These are phyloP conservation scores for Hypoxylon trugodes DNA, from an alignment of 495 filamentous ascomycete genomes.

Conservation along the genomic window DNA sequence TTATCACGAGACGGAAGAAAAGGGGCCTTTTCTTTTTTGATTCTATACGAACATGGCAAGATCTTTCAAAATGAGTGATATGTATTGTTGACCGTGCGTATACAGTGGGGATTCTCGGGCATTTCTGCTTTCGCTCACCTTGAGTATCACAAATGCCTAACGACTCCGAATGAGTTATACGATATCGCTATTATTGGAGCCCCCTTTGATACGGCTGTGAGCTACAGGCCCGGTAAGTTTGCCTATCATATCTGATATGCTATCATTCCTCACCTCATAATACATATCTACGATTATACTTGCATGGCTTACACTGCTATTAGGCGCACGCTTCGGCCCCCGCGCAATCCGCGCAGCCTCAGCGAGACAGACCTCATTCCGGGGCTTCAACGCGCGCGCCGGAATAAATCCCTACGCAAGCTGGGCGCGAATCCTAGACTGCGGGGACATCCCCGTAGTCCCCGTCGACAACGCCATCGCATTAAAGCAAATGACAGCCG, in stretches of 20 bases:
- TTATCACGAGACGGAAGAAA: no score
- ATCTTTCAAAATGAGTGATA: no score
- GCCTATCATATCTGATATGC: not conserved
- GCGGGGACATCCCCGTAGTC: slow-evolving; percentile 83
- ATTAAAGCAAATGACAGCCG: slow-evolving; percentile 78
- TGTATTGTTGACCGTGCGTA: slow-evolving; percentile 10
- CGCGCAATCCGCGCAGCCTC: slow-evolving; percentile 83
- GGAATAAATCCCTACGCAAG: slow-evolving; percentile 78
- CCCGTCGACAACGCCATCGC: slow-evolving; percentile 82
- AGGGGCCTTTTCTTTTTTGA: no score
- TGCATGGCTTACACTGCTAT: not conserved
- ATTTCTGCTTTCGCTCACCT: slow-evolving; percentile 85
- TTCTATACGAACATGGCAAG: no score
- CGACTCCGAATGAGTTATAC: slow-evolving; percentile 68
- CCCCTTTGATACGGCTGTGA: slow-evolving; percentile 85
- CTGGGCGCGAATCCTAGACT: slow-evolving; percentile 79
- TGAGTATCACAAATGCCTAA: slow-evolving; percentile 75
- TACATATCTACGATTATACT: not conserved
- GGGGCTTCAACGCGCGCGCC: slow-evolving; percentile 80
- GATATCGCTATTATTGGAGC: slow-evolving; percentile 85
- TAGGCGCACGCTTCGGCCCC: slow-evolving; percentile 81
- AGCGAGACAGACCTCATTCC: slow-evolving; percentile 73
- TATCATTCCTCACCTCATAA: not conserved
- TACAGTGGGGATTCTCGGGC: slow-evolving; percentile 78
- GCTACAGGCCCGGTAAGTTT: slow-evolving; percentile 73